Evolutionary conservation across 768 basidiomycete genomes (phyloP).

Genomic region (Leccinellum rugosiceps): DNA sequence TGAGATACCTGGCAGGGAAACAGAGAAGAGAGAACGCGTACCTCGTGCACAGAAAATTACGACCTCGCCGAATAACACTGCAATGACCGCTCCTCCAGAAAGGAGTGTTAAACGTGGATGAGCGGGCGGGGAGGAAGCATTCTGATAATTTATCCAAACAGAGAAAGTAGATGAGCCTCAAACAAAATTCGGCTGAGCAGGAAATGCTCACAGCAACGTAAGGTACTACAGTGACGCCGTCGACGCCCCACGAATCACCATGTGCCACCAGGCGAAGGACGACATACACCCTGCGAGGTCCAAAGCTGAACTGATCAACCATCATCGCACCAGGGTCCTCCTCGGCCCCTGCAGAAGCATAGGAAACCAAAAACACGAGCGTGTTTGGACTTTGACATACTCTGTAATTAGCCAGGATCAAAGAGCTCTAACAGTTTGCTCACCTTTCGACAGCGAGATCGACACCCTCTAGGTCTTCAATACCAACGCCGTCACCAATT

Average conservation of each 20-base stretch:
- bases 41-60: constrained; percentile 70
- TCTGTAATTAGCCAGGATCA: constrained; percentile 1
- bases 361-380: constrained; percentile 64
- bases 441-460: constrained; percentile 65
- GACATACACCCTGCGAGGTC: constrained; percentile 63
- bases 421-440: constrained; percentile 10
- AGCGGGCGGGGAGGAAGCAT: constrained; percentile 62
- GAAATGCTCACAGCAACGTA: constrained; percentile 64
- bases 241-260: constrained; percentile 24
- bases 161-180: neutral
- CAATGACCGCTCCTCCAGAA: constrained; percentile 53
- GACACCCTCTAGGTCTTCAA: constrained; percentile 69
- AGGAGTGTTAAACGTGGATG: constrained; percentile 67
- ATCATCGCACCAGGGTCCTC: constrained; percentile 35
- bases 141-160: constrained; percentile 36
- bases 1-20: neutral
- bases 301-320: constrained; percentile 37
- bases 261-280: constrained; percentile 44
- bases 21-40: constrained; percentile 21
- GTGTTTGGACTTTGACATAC: constrained; percentile 41
- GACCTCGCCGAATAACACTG: constrained; percentile 74
- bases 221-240: constrained; percentile 55
- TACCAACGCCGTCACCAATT: constrained; percentile 43
- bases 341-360: constrained; percentile 49
- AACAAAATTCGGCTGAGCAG: neutral